Evolutionary conservation across 1,284 basidiomycete species (phyloP).

Genomic region (Abortiporus biennis): DNA sequence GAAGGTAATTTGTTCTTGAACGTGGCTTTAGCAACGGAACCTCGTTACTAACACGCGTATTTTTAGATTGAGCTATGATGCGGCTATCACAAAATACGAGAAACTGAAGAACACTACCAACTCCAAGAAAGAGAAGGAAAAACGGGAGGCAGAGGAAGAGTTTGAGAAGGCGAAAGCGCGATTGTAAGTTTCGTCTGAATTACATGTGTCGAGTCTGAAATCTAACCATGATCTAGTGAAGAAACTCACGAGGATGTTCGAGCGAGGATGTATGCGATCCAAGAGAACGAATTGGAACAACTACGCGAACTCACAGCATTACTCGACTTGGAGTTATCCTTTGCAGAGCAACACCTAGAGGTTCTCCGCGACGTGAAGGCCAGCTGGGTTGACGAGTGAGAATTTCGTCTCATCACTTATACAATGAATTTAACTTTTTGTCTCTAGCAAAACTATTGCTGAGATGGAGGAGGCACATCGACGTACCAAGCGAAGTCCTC

Average conservation of each 20-base stretch:
- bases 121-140: conserved; percentile 59
- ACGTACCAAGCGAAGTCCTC: conserved; percentile 12
- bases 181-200: conserved; percentile 50
- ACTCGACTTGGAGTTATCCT: conserved; percentile 69
- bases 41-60: not conserved
- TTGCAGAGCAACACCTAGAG: conserved; percentile 64
- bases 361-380: conserved; percentile 62
- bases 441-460: conserved; percentile 14
- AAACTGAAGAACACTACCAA: conserved; percentile 65
- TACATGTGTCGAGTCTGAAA: not conserved
- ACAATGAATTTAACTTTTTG: not conserved
- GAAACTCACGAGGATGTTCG: conserved; percentile 78
- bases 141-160: conserved; percentile 70
- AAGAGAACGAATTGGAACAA: conserved; percentile 70
- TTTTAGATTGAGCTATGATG: conserved; percentile 67
- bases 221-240: too few relatives aligned
- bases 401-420: conserved; percentile 8
- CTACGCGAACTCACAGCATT: conserved; percentile 62
- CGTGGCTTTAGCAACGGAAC: not conserved
- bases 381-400: conserved; percentile 61
- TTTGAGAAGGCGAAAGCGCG: conserved; percentile 59
- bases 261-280: conserved; percentile 67
- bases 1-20: conserved; percentile 41
- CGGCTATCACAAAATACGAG: conserved; percentile 61
- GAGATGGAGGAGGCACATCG: conserved; percentile 14